These are phyloP conservation scores for Trametes elegans DNA, from an alignment of 768 basidiomycete species.

Conservation along the genomic window DNA sequence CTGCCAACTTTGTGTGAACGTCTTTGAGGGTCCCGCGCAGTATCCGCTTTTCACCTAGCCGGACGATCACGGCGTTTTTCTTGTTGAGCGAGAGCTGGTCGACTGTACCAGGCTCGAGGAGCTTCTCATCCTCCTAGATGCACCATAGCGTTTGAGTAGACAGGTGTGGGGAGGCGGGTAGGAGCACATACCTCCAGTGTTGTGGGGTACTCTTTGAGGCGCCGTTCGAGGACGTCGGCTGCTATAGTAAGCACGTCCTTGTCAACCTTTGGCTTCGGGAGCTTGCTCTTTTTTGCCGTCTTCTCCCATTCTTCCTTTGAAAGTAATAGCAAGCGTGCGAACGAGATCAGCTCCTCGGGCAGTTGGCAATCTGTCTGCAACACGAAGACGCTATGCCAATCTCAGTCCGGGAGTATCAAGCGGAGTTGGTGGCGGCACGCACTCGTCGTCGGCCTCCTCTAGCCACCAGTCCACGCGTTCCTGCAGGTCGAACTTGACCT, in stretches of 20 bases:
- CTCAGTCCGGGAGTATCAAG: not conserved
- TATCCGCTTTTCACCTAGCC: constrained; percentile 79
- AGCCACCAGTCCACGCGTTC: constrained; percentile 93
- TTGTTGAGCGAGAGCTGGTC: constrained; percentile 42
- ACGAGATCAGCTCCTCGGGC: constrained; percentile 58
- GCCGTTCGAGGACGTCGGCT: constrained; percentile 44
- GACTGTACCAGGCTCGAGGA: constrained; percentile 31
- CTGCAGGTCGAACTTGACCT: constrained; percentile 30
- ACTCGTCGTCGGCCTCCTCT: constrained; percentile 90
- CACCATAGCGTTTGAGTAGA: not conserved
- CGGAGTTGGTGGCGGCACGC: constrained; percentile 29
- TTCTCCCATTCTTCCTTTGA: constrained; percentile 58
- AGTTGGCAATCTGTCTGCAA: constrained; percentile 51
- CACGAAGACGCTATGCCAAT: constrained; percentile 48
- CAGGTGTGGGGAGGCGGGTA: not conserved
- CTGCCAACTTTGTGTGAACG: not conserved
- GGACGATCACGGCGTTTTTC: constrained; percentile 65
- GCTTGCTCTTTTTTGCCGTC: constrained; percentile 57
- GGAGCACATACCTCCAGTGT: constrained; percentile 50
- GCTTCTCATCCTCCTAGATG: constrained; percentile 47
- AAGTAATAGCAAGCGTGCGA: constrained; percentile 62
- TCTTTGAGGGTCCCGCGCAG: constrained; percentile 34
- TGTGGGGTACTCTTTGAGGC: constrained; percentile 57
- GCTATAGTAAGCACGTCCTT: constrained; percentile 44
- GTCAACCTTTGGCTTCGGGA: constrained; percentile 71